Conservation (phyloP, 2,329 filamentous ascomycete genomes). For the Truncatella angustata region DNA sequence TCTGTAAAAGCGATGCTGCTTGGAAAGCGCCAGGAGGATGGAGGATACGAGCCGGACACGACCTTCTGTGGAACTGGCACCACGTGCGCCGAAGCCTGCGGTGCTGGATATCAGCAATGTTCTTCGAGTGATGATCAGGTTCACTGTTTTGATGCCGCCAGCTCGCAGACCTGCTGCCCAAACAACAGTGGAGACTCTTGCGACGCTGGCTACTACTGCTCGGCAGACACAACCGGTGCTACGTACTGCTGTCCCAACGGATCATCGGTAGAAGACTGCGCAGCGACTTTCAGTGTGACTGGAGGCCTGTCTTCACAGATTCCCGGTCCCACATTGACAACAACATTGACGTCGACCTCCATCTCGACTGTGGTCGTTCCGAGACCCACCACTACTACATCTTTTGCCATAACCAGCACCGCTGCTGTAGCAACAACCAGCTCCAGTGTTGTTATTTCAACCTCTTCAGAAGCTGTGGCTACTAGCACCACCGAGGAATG, state of each 20-base stretch:
- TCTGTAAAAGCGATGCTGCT: slow-evolving; percentile 24
- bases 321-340: slow-evolving; percentile 29
- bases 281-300: slow-evolving; percentile 45
- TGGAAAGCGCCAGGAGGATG: slow-evolving; percentile 19
- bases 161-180: slow-evolving; percentile 56
- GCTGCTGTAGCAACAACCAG: background rate
- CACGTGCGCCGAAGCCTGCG: slow-evolving; percentile 33
- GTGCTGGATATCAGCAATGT: slow-evolving; percentile 28
- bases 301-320: slow-evolving; percentile 48
- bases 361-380: slow-evolving; percentile 14
- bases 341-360: slow-evolving; percentile 28
- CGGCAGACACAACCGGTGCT: slow-evolving; percentile 45
- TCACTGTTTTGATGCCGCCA: slow-evolving; percentile 57
- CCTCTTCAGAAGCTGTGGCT: too few relatives aligned
- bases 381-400: slow-evolving; percentile 12
- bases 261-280: slow-evolving; percentile 53
- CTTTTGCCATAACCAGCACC: slow-evolving; percentile 9
- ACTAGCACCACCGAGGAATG: background rate
- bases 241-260: slow-evolving; percentile 62
- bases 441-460: too few relatives aligned
- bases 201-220: slow-evolving; percentile 61
- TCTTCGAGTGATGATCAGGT: slow-evolving; percentile 39
- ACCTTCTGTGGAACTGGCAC: slow-evolving; percentile 25
- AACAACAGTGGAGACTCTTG: slow-evolving; percentile 60
- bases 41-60: slow-evolving; percentile 25